These are phyloP conservation scores for peach (Prunus persica) DNA, from an alignment of 306 rosid genomes.

Conservation along the genomic window DNA sequence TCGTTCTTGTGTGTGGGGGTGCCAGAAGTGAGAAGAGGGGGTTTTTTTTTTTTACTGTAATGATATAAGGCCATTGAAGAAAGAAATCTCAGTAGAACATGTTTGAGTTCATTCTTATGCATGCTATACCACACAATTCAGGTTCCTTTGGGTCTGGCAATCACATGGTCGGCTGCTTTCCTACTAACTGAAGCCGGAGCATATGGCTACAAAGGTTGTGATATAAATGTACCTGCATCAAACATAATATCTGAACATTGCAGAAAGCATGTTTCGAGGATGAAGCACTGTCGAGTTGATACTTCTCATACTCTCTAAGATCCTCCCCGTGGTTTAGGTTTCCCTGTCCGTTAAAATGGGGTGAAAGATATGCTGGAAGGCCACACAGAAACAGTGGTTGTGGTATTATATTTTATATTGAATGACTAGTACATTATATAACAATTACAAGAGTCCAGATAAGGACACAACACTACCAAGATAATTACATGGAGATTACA, in stretches of 20 bases:
- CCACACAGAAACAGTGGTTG: too few species aligned
- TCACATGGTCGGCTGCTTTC: slow-evolving; percentile 95
- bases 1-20: not conserved
- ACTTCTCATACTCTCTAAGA: slow-evolving; percentile 63
- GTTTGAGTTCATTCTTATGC: not conserved
- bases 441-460: too few species aligned
- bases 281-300: slow-evolving; percentile 95
- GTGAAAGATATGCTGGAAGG: slow-evolving; percentile 7
- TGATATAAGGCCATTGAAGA: not conserved
- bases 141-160: slow-evolving; percentile 97
- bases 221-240: slow-evolving; percentile 81
- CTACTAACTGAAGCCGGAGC: slow-evolving; percentile 79
- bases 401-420: too few species aligned
- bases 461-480: too few species aligned
- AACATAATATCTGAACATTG: slow-evolving; percentile 83
- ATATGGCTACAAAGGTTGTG: slow-evolving; percentile 92
- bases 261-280: slow-evolving; percentile 85
- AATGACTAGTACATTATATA: too few species aligned
- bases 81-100: not conserved
- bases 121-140: slow-evolving; percentile 28
- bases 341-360: slow-evolving; percentile 98
- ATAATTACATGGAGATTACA: too few species aligned
- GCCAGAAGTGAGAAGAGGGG: too few species aligned
- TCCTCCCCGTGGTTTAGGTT: slow-evolving; percentile 97
- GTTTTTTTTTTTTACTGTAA: too few species aligned